Conservation (phyloP, 208 protist species). For the Herpetomonas samuelpessoai region DNA sequence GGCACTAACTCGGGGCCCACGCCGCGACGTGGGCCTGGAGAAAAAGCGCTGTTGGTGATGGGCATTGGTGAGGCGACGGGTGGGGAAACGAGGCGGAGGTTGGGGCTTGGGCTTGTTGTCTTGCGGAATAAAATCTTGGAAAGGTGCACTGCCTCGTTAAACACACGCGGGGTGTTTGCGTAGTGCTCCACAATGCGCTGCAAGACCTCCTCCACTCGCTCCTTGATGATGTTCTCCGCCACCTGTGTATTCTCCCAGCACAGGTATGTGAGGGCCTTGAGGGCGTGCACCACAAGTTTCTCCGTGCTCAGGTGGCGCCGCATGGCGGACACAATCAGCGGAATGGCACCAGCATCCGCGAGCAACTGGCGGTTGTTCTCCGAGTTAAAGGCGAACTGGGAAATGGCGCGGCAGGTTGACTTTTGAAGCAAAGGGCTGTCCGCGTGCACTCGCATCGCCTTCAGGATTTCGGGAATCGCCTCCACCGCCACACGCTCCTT, state of each 20-base stretch:
- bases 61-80: constrained; percentile 71
- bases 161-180: constrained; percentile 63
- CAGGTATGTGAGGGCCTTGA: constrained; percentile 91
- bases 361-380: constrained; percentile 88
- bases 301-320: constrained; percentile 73
- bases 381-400: constrained; percentile 92
- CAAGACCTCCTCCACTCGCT: constrained; percentile 74
- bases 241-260: constrained; percentile 90
- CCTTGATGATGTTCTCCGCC: constrained; percentile 81
- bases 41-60: constrained; percentile 54
- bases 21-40: constrained; percentile 17
- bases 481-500: constrained; percentile 84
- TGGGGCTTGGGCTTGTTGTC: constrained; percentile 63
- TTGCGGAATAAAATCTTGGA: constrained; percentile 90
- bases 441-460: constrained; percentile 79
- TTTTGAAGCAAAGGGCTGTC: constrained; percentile 86
- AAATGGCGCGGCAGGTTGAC: constrained; percentile 88
- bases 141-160: constrained; percentile 86
- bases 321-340: constrained; percentile 87
- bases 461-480: constrained; percentile 83
- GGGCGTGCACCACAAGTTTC: constrained; percentile 89
- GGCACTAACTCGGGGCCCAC: constrained; percentile 25
- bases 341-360: constrained; percentile 77
- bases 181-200: constrained; percentile 71
- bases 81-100: constrained; percentile 56